Conservation (phyloP, 768 basidiomycete genomes). For the Suillus decipiens region DNA sequence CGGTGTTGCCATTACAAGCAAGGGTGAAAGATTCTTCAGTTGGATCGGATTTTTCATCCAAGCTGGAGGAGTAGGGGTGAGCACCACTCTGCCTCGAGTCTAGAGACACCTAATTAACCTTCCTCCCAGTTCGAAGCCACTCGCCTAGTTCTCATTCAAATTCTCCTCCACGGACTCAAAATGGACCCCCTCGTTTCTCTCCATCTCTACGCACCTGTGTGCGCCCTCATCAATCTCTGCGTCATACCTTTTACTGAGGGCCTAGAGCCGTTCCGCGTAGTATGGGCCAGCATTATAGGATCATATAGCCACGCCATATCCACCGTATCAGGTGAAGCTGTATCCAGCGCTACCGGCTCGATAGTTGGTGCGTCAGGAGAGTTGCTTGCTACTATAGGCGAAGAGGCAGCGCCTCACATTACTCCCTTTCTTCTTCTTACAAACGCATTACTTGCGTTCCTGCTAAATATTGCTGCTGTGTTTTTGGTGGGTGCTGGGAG, state of each 20-base stretch:
- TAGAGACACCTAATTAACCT: slow-evolving; percentile 3
- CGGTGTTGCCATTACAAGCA: slow-evolving; percentile 88
- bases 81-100: neutral
- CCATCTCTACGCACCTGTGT: slow-evolving; percentile 96
- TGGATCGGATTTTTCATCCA: slow-evolving; percentile 87
- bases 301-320: slow-evolving; percentile 7
- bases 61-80: slow-evolving; percentile 79
- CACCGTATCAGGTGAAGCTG: neutral
- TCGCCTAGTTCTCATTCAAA: slow-evolving; percentile 94
- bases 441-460: slow-evolving; percentile 88
- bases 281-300: slow-evolving; percentile 22
- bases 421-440: slow-evolving; percentile 73
- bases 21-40: slow-evolving; percentile 86
- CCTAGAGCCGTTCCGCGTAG: slow-evolving; percentile 67
- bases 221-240: slow-evolving; percentile 83
- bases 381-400: neutral
- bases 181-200: slow-evolving; percentile 97
- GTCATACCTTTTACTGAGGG: slow-evolving; percentile 94
- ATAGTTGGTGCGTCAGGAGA: neutral
- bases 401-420: slow-evolving; percentile 27
- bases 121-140: slow-evolving; percentile 76
- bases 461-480: slow-evolving; percentile 90
- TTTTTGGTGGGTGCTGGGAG: slow-evolving; percentile 90
- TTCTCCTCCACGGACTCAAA: slow-evolving; percentile 91
- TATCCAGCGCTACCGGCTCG: neutral